Evolutionary conservation across 2,329 filamentous ascomycete genomes (phyloP).

Genomic region (Cladorrhinum sp.): DNA sequence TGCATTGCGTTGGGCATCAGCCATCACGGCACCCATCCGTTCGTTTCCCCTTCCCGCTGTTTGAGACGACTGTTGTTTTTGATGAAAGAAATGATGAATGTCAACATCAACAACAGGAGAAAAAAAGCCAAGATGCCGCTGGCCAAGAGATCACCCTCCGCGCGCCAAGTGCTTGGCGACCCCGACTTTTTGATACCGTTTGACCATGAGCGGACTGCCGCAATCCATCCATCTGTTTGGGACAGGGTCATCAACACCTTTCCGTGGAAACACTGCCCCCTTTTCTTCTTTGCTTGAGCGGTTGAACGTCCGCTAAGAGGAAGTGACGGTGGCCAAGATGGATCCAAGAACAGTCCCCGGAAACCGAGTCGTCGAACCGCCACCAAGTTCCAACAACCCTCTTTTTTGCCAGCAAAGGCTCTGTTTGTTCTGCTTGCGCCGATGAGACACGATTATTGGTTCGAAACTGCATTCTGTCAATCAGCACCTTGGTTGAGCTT

Average conservation of each 20-base stretch:
- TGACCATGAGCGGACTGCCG: conserved; percentile 4
- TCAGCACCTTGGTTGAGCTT: not conserved
- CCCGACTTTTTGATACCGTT: conserved; percentile 19
- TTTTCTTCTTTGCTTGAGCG: not conserved
- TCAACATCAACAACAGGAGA: not conserved
- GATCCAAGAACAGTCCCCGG: not conserved
- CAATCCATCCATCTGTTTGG: conserved; percentile 4
- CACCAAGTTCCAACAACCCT: not conserved
- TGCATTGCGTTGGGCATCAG: not conserved
- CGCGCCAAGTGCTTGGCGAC: conserved; percentile 27
- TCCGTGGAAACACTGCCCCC: conserved; percentile 9
- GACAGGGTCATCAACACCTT: conserved; percentile 15
- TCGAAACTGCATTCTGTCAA: not conserved
- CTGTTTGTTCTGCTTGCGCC: no score
- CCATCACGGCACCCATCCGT: not conserved
- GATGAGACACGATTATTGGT: no score
- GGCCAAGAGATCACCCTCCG: conserved; percentile 29
- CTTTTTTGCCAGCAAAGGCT: no score
- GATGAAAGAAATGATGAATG: not conserved
- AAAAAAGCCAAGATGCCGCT: conserved; percentile 19
- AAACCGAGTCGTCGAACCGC: not conserved
- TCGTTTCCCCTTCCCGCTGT: not conserved
- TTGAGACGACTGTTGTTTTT: no score
- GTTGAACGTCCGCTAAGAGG: not conserved
- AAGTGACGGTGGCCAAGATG: not conserved